phyloP scores from a whole-genome alignment of 257 asterid species.

The Knoxia roxburghii region DNA sequence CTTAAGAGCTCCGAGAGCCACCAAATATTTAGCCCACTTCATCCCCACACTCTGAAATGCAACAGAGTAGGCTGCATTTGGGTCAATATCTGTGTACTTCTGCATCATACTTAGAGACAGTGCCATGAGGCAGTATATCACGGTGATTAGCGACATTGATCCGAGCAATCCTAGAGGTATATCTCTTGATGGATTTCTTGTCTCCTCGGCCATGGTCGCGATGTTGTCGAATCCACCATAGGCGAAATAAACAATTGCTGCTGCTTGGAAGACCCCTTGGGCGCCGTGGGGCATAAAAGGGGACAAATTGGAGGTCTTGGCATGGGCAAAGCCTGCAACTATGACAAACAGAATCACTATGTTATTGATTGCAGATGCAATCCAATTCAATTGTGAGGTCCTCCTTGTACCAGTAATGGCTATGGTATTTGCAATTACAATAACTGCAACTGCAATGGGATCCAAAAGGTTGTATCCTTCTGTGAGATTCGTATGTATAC shows the following conservation, averaged over 20 bases:
- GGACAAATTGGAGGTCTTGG: constrained; percentile 25
- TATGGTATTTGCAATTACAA: constrained; percentile 16
- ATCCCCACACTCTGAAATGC: constrained; percentile 32
- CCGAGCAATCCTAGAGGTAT: constrained; percentile 35
- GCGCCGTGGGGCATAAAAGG: constrained; percentile 29
- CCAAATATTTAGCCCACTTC: constrained; percentile 35
- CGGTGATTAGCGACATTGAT: constrained; percentile 28
- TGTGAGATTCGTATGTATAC: constrained; percentile 19
- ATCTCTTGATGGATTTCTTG: constrained; percentile 32
- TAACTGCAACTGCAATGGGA: constrained; percentile 29
- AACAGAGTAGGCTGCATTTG: constrained; percentile 28
- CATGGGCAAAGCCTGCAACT: constrained; percentile 28
- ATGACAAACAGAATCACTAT: constrained; percentile 26
- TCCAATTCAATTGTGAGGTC: constrained; percentile 27
- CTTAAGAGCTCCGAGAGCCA: constrained; percentile 36
- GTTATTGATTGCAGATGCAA: constrained; percentile 25
- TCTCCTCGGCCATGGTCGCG: constrained; percentile 31
- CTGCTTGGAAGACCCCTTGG: constrained; percentile 24
- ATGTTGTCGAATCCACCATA: constrained; percentile 33
- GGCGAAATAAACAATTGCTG: constrained; percentile 31
- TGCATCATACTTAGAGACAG: constrained; percentile 29
- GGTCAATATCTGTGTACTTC: constrained; percentile 24
- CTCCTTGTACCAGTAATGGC: constrained; percentile 26
- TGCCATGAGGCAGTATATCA: constrained; percentile 30
- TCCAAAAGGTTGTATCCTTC: constrained; percentile 32